phyloP scores from a whole-genome alignment of 2,329 filamentous ascomycete species.

The Hypoxylon sp. region DNA sequence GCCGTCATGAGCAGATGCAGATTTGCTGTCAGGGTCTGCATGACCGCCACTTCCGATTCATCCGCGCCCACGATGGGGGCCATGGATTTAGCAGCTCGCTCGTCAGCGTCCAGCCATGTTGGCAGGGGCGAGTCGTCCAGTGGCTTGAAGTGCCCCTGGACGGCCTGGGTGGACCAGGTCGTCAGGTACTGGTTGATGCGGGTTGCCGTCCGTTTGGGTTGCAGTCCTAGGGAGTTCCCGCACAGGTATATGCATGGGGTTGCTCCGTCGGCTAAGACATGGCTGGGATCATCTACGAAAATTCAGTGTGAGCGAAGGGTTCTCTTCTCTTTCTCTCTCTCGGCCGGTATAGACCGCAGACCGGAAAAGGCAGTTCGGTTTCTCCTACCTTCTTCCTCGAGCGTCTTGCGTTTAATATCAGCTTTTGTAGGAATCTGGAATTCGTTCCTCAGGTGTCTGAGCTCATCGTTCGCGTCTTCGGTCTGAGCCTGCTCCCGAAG shows the following conservation, averaged over 20 bases:
- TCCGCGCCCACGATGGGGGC: conserved; percentile 75
- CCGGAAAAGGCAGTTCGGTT: conserved; percentile 34
- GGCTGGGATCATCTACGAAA: conserved; percentile 41
- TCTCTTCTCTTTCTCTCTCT: conserved; percentile 1
- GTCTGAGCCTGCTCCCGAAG: conserved; percentile 42
- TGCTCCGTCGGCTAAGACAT: conserved; percentile 38
- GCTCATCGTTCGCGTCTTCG: conserved; percentile 41
- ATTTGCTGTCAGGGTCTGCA: conserved; percentile 82
- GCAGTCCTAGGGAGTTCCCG: conserved; percentile 80
- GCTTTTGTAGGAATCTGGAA: conserved; percentile 44
- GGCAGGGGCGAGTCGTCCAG: conserved; percentile 67
- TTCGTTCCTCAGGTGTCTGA: conserved; percentile 42
- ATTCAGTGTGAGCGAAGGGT: conserved; percentile 31
- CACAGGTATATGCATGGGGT: conserved; percentile 71
- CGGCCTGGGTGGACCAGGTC: conserved; percentile 79
- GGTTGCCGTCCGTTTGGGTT: conserved; percentile 69
- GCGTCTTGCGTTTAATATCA: conserved; percentile 44
- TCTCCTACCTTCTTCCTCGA: conserved; percentile 36
- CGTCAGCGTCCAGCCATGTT: conserved; percentile 76
- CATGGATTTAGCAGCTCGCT: conserved; percentile 69
- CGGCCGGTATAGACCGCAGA: conserved; percentile 18
- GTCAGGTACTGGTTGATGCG: conserved; percentile 74
- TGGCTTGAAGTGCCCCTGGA: conserved; percentile 78
- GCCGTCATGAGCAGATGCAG: conserved; percentile 79
- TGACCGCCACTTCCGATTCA: conserved; percentile 74